phyloP scores from a whole-genome alignment of 176 grass and related monocot species.

The Dendrocalamus sinicus region DNA sequence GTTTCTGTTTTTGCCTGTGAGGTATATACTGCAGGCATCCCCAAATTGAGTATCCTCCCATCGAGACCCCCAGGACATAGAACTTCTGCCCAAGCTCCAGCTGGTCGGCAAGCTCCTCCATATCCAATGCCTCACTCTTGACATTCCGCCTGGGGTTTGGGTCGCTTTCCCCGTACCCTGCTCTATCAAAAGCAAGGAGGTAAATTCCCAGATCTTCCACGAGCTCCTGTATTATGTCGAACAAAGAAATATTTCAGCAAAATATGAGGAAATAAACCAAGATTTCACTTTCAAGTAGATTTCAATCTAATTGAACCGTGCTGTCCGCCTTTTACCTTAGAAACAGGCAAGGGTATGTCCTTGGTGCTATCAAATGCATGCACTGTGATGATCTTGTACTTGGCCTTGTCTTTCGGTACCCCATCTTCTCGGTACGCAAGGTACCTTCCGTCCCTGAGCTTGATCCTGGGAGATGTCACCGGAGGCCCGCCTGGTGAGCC shows the following conservation, averaged over 20 bases:
- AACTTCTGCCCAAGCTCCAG: conserved; percentile 73
- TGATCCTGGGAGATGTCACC: conserved; percentile 71
- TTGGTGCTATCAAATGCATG: conserved; percentile 75
- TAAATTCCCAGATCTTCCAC: conserved; percentile 74
- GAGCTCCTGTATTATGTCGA: conserved; percentile 57
- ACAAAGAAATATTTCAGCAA: conserved; percentile 15
- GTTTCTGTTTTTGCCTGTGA: conserved; percentile 56
- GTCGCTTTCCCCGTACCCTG: conserved; percentile 86
- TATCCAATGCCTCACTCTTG: conserved; percentile 71
- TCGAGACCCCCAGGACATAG: conserved; percentile 65
- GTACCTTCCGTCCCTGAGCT: conserved; percentile 62
- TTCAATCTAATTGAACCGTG: conserved; percentile 1
- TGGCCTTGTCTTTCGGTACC: conserved; percentile 56
- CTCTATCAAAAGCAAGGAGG: conserved; percentile 75
- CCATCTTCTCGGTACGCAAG: conserved; percentile 69
- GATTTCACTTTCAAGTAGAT: background rate
- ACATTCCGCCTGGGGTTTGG: conserved; percentile 65
- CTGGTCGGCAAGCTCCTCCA: conserved; percentile 75
- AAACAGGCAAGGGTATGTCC: conserved; percentile 54
- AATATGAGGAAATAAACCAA: conserved; percentile 21
- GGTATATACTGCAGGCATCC: conserved; percentile 83
- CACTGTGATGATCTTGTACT: conserved; percentile 62
- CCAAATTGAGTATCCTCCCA: conserved; percentile 78
- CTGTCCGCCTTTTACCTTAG: conserved; percentile 52
- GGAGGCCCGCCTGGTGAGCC: conserved; percentile 66